A percentile compares a stretch with the other conserved stretches of the same genome.
Evolutionary conservation across 805 yeast genomes (phyloP).

Genomic region (Starmerella stellata): DNA sequence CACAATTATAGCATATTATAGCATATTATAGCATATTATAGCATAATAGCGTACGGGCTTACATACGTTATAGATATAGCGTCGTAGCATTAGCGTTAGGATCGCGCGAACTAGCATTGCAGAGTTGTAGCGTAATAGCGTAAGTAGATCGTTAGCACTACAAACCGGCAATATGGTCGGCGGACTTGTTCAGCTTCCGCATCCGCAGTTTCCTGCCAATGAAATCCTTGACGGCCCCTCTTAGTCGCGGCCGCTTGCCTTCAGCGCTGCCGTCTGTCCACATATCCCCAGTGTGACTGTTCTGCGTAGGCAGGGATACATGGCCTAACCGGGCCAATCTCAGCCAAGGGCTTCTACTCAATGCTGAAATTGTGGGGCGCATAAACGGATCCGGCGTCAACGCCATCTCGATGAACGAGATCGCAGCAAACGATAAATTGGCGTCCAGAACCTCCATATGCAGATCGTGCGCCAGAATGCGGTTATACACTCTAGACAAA

Average conservation of each 20-base stretch:
- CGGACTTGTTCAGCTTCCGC: neutral
- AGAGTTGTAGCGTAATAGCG: too few species aligned
- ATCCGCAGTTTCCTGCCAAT: neutral
- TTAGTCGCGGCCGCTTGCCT: neutral
- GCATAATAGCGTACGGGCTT: too few species aligned
- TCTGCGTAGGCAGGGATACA: neutral
- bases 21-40: too few species aligned
- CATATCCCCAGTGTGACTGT: neutral
- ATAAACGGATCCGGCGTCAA: slow-evolving; percentile 47
- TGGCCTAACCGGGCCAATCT: neutral
- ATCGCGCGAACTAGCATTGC: too few species aligned
- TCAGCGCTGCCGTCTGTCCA: neutral
- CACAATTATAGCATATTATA: too few species aligned
- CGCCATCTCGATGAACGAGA: slow-evolving; percentile 39
- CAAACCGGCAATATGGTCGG: neutral
- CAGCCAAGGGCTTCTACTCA: neutral
- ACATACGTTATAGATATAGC: too few species aligned
- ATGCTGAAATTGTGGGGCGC: neutral
- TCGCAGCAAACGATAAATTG: slow-evolving; percentile 50
- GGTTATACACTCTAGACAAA: slow-evolving; percentile 71
- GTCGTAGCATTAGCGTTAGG: too few species aligned
- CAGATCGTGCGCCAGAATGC: slow-evolving; percentile 66
- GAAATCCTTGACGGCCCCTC: neutral
- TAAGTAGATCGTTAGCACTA: too few species aligned
- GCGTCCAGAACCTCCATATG: slow-evolving; percentile 45